Conservation (phyloP, 768 basidiomycete species). For the Mycena chlorophos region DNA sequence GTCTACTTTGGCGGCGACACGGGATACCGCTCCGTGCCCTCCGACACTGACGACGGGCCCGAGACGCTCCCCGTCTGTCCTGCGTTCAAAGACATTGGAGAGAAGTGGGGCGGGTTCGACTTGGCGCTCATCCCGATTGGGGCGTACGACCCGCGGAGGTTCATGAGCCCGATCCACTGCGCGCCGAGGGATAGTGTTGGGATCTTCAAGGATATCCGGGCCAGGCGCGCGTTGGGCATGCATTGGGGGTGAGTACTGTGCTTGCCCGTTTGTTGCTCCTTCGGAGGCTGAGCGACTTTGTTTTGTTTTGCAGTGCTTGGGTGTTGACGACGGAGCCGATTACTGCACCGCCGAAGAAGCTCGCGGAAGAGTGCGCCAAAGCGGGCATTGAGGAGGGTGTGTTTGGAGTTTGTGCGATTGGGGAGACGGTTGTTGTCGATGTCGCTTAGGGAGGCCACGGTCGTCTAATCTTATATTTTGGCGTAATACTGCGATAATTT, state of each 20-base stretch:
- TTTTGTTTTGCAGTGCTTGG: conserved; percentile 45
- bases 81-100: conserved; percentile 71
- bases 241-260: conserved; percentile 59
- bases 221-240: conserved; percentile 64
- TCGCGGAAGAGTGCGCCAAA: conserved; percentile 53
- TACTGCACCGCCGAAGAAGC: conserved; percentile 56
- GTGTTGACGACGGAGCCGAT: conserved; percentile 54
- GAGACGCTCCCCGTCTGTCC: conserved; percentile 61
- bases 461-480: no score
- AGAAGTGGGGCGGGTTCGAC: conserved; percentile 62
- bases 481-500: no score
- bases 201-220: conserved; percentile 62
- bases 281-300: not conserved
- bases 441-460: conserved; percentile 1
- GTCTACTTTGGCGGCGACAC: conserved; percentile 74
- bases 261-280: not conserved
- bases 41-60: conserved; percentile 45
- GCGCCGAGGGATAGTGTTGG: conserved; percentile 68
- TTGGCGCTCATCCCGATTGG: conserved; percentile 73
- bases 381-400: conserved; percentile 51
- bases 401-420: conserved; percentile 60
- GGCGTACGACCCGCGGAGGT: conserved; percentile 57
- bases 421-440: conserved; percentile 49
- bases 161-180: conserved; percentile 63
- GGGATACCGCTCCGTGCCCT: conserved; percentile 51